Base-by-base conservation (phyloP, 2,329 filamentous ascomycete species). In the Parascedosporium putredinis region DNA sequence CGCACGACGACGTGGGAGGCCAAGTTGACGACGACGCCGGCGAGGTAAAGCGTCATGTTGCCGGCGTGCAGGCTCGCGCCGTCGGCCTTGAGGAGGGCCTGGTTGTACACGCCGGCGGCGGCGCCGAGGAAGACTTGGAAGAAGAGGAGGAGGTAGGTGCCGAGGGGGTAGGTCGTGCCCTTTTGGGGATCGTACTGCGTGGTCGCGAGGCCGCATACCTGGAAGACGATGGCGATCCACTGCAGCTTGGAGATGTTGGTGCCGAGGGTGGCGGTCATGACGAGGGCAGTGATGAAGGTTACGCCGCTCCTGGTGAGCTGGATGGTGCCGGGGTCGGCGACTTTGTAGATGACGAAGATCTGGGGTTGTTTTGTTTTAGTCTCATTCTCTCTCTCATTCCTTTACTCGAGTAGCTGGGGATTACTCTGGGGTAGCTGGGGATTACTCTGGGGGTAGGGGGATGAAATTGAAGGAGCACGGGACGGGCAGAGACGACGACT, bases 101-200 rank as follows among this genome's bases (percentile, higher is more conserved):
- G 63, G 52, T 66, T 65, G 51, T 64, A 63, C 12, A 65, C 63
- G 27, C 63, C 59, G 8, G 63, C 57, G 4, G 58, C 50, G 2
- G 63, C 61, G 43, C 61, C 62, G 27, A 65, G 52, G 36, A 60
- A 60, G 16, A 60, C 60, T 50, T 64, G 60, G 49, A 64, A 59
- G 22, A 62, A 49, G 24, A 65, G 55, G 18, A 65, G 56, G 42
- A 59, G 48, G 50, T 64, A 65, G 3, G 61, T 63, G 18, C 55
- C 53, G 27, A 59, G 36, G 0, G 62, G 52, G 43, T 64, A 64
- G 5, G 57, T 54, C 4, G 56, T 56, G 14, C 61, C 60, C 14
- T 53, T 56, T 36, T 57, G 51, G 8, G 61, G 60, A 24, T 55
- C 56, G 52, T 63, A 62, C 50, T 63, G 61, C 1, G 61, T 64